phyloP scores from a whole-genome alignment of 2,329 filamentous ascomycete genomes.

The Botryotinia narcissicola region DNA sequence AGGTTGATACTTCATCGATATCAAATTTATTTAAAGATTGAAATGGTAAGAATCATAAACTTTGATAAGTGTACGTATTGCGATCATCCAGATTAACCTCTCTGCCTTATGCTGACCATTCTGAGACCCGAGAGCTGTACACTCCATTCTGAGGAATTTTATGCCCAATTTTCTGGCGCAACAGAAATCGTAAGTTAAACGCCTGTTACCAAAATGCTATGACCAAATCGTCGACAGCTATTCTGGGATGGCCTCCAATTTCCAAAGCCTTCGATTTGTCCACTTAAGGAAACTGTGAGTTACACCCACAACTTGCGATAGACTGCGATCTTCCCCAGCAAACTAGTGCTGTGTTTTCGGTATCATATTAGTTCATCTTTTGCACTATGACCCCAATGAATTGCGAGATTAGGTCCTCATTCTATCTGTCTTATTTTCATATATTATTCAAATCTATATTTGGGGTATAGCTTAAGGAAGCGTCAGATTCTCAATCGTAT shows the following conservation, averaged over 20 bases:
- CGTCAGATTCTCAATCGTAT: slow-evolving; percentile 53
- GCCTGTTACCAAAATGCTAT: neutral
- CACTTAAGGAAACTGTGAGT: neutral
- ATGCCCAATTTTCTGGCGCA: neutral
- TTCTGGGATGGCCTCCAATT: neutral
- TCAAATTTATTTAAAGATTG: neutral
- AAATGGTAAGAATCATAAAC: neutral
- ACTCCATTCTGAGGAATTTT: neutral
- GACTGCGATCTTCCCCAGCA: neutral
- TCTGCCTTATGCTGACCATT: neutral
- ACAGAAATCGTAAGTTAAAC: neutral
- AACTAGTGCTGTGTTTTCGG: neutral
- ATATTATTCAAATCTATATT: neutral
- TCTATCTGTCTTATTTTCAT: neutral
- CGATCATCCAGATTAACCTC: neutral
- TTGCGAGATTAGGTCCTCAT: neutral
- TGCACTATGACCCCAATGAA: neutral
- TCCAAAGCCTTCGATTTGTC: neutral
- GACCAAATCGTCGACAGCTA: neutral
- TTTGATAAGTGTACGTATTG: neutral
- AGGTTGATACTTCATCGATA: neutral
- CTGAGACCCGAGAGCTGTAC: neutral
- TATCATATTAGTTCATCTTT: neutral
- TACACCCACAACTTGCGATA: neutral
- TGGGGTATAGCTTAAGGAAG: slow-evolving; percentile 26